A percentile compares a stretch with the other conserved stretches of the same genome.
Conservation (phyloP, 257 asterid genomes). For the Craterostigma plantagineum region DNA sequence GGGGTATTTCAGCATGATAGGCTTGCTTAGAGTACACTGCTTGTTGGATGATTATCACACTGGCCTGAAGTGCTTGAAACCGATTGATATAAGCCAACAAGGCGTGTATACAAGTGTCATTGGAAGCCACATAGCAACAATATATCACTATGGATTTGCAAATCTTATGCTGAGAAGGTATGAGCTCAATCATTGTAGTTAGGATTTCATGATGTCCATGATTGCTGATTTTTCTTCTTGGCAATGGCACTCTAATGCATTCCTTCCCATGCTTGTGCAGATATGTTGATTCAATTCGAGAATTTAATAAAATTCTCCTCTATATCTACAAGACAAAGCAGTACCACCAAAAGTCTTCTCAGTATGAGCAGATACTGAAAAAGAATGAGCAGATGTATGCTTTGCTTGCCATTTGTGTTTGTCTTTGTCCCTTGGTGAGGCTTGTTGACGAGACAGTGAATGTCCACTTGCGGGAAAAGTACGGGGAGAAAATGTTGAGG, state of each 20-base stretch:
- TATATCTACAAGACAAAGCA: conserved; percentile 87
- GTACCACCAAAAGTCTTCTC: conserved; percentile 87
- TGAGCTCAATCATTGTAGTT: too few species aligned
- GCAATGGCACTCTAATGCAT: too few species aligned
- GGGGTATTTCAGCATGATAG: conserved; percentile 96
- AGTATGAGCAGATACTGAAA: conserved; percentile 88
- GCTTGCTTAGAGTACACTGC: conserved; percentile 95
- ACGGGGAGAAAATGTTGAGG: conserved; percentile 85
- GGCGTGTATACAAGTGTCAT: conserved; percentile 82
- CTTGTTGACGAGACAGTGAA: conserved; percentile 84
- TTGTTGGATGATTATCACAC: conserved; percentile 96
- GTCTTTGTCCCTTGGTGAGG: conserved; percentile 79
- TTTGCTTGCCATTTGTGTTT: conserved; percentile 64
- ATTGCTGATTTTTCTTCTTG: not conserved
- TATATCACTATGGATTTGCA: conserved; percentile 92
- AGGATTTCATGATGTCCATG: not conserved
- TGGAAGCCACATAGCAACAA: conserved; percentile 82
- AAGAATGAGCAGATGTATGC: conserved; percentile 99
- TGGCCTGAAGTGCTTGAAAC: conserved; percentile 73
- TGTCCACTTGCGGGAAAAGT: conserved; percentile 73
- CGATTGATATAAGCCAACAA: conserved; percentile 80
- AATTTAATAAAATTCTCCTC: conserved; percentile 68
- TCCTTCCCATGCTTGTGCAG: conserved; percentile 12
- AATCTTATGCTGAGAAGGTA: conserved; percentile 92
- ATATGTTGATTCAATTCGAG: conserved; percentile 73